Evolutionary conservation across 2,329 filamentous ascomycete species (phyloP).

Genomic region (Hirsutella rhossiliensis): DNA sequence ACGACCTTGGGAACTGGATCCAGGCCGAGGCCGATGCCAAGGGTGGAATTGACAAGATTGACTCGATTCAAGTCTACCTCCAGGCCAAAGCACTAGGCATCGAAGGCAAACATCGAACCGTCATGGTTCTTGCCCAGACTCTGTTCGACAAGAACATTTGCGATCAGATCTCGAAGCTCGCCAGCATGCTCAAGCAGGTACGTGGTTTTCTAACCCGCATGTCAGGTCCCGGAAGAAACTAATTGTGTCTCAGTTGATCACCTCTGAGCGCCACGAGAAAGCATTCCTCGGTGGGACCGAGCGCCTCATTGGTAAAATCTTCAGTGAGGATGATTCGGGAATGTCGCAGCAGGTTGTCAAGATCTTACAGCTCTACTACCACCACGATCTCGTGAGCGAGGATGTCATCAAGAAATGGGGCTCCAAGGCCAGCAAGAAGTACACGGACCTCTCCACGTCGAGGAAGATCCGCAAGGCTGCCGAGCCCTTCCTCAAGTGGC

Average conservation of each 20-base stretch:
- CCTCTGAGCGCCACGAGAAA: conserved; percentile 88
- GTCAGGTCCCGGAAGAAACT: conserved; percentile 10
- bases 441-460: conserved; percentile 77
- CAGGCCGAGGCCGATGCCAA: conserved; percentile 58
- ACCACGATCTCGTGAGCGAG: conserved; percentile 80
- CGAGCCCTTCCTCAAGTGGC: conserved; percentile 89
- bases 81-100: conserved; percentile 96
- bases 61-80: conserved; percentile 84
- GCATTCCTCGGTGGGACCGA: conserved; percentile 91
- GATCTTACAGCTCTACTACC: conserved; percentile 81
- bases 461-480: conserved; percentile 94
- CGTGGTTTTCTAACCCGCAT: conserved; percentile 7
- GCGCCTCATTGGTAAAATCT: conserved; percentile 59
- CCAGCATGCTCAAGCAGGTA: conserved; percentile 78
- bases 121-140: conserved; percentile 84
- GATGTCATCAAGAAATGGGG: conserved; percentile 87
- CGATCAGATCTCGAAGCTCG: conserved; percentile 75
- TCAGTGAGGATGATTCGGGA: conserved; percentile 66
- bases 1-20: conserved; percentile 90
- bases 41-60: conserved; percentile 65
- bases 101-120: conserved; percentile 85
- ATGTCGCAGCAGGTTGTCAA: conserved; percentile 67
- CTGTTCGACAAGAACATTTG: conserved; percentile 86
- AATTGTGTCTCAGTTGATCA: conserved; percentile 33
- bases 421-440: conserved; percentile 94